Conservation (phyloP, 306 rosid species). For the Vachellia pachyceras region DNA sequence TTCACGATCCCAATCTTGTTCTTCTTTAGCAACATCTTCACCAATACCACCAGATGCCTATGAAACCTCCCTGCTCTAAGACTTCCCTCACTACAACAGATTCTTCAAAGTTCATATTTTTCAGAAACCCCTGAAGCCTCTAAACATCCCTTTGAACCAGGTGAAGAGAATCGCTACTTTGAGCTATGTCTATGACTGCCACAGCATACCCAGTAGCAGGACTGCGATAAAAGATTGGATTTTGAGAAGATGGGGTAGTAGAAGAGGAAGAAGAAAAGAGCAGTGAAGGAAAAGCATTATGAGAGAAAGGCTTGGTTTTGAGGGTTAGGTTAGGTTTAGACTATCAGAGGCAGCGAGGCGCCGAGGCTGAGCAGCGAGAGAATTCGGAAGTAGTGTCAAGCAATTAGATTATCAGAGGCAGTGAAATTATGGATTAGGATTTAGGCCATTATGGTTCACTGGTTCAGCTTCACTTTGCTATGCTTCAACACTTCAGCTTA, state of each 20-base stretch:
- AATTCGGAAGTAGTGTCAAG: no score
- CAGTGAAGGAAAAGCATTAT: slow-evolving; percentile 34
- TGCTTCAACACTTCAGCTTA: no score
- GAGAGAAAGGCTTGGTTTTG: slow-evolving; percentile 50
- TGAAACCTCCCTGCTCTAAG: slow-evolving; percentile 47
- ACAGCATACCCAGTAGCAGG: slow-evolving; percentile 83
- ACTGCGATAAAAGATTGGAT: slow-evolving; percentile 40
- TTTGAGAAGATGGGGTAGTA: slow-evolving; percentile 26
- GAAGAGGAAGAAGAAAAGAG: slow-evolving; percentile 41
- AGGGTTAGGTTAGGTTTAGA: slow-evolving; percentile 39
- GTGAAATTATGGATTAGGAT: no score
- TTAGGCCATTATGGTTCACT: no score
- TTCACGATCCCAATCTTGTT: slow-evolving; percentile 52
- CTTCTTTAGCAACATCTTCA: slow-evolving; percentile 70
- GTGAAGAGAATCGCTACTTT: slow-evolving; percentile 56
- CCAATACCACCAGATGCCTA: slow-evolving; percentile 56
- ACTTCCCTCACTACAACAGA: slow-evolving; percentile 42
- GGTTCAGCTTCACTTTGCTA: no score
- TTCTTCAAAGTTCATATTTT: slow-evolving; percentile 32
- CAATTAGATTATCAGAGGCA: no score
- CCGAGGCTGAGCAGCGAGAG: no score
- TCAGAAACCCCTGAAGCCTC: slow-evolving; percentile 53
- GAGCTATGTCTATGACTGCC: slow-evolving; percentile 70
- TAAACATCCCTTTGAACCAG: slow-evolving; percentile 58
- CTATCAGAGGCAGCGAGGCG: no score